Conservation (phyloP, 768 basidiomycete species). For the Leccinellum albellum region DNA sequence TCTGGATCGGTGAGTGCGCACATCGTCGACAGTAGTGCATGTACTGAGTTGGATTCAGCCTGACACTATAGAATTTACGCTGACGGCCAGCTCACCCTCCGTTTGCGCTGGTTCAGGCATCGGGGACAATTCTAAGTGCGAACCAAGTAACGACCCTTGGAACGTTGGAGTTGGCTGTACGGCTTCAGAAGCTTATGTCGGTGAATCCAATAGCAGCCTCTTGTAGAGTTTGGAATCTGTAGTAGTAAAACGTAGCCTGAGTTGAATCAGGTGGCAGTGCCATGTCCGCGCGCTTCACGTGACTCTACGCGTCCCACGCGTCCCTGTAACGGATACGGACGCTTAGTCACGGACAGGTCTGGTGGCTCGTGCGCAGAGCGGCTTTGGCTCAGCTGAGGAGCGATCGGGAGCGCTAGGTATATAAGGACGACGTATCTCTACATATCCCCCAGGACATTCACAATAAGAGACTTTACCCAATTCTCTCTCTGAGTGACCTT, state of each 20-base stretch:
- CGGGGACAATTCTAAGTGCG: conserved; percentile 1
- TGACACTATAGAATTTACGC: neutral
- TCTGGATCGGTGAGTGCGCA: neutral
- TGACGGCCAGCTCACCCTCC: conserved; percentile 3
- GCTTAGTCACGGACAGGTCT: too few relatives aligned
- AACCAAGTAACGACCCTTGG: conserved; percentile 6
- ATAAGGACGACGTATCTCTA: too few relatives aligned
- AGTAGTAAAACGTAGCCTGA: too few relatives aligned
- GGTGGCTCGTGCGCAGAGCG: too few relatives aligned
- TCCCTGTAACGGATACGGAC: too few relatives aligned
- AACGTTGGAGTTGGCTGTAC: neutral
- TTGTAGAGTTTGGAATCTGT: conserved; percentile 1
- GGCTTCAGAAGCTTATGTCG: conserved; percentile 5
- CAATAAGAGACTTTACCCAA: too few relatives aligned
- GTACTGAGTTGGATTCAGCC: neutral
- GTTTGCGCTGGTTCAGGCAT: conserved; percentile 1
- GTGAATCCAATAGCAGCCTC: neutral
- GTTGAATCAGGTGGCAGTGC: too few relatives aligned
- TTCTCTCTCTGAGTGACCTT: too few relatives aligned
- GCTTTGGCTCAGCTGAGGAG: too few relatives aligned
- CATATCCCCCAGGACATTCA: too few relatives aligned
- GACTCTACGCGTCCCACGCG: too few relatives aligned
- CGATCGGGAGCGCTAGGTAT: too few relatives aligned
- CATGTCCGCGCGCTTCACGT: conserved; percentile 7
- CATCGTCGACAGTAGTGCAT: neutral